Evolutionary conservation across 2,329 filamentous ascomycete genomes (phyloP), one percentile per base, ranked within the genome.

Genomic region (Fusarium anguioides): DNA sequence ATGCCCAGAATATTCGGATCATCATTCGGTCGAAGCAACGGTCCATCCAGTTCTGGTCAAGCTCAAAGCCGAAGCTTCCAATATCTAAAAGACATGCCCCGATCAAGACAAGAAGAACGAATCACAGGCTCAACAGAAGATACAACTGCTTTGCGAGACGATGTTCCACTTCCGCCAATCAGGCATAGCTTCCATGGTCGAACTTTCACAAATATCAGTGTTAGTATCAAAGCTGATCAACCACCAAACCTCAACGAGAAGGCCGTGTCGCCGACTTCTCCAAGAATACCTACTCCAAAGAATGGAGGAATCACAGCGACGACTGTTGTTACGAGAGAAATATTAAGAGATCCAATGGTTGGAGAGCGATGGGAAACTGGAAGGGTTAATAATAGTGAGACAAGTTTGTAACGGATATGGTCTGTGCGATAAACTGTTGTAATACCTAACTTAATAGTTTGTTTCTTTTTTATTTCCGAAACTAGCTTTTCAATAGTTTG

Each of bases 1-100:
- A 48, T 66, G 36, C 63, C 63, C 6, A 41, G 6, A 11, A 23
- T 56, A 4, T 66, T 66, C 18, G 26, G 26, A 0, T 48, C 63
- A 0, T 52, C 55, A 9, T 12, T 33, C 0, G 29, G 48, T 1
- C 37, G 45, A 21, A 65, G 60, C 17, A 44, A 27, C 7, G 24
- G 33, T 9, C 37, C n/a, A 20, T 47, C 57, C 0, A 8, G 8
- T 1, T 60, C 56, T 6, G 57, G 51, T 9, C 45, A 46, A 11
- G 27, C 36, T 21, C 51, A 47, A 29, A 33, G 44, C 12, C 37
- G 24, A 8, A 56, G 18, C 12, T 45, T 24, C 6, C 42, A 57
- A 3, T 33, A 33, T 0, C 11, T 57, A 3, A 35, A 37, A 2
- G 42, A 35, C 3, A 39, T 36, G 26, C 33, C 33, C 8, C 23